Evolutionary conservation across 2,329 filamentous ascomycete genomes (phyloP), one percentile per base, ranked within the genome.

Genomic region (Onygena corvina): DNA sequence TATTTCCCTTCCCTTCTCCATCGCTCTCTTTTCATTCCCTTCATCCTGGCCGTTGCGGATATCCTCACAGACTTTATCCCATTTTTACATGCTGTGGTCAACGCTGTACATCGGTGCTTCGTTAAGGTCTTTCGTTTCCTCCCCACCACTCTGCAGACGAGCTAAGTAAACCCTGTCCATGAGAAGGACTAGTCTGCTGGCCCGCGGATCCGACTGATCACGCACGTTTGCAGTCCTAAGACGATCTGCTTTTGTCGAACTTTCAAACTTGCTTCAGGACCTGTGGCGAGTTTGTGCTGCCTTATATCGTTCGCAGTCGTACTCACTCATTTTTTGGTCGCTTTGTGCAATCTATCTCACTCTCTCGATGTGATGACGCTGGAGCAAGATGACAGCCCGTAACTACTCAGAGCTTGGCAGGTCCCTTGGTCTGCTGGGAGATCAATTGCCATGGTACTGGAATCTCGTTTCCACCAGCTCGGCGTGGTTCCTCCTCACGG

Each of bases 401-500:
- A 42, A 42, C 38, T 42, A 42, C 11, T 42, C 38, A 42, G 30
- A 47, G 33, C 31, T 34, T 16, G 31, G 30, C 18, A 16, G 33
- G 21, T 25, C 46, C n/a, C 30, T 53, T 11, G 51, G 51, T 30
- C 48, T 52, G n/a, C 44, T 53, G 27, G 49, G 48, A 20, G 50
- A 56, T 12, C 49, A 51, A 27, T 25, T 54, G 20, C 52, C 51
- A 25, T 56, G 54, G 54, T 55, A 55, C 35, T 62, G 61, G 59
- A 60, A 54, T 50, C 49, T 59, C 40, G 47, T 62, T 16, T 58
- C 59, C 11, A 53, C 48, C 23, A 48, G 56, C 14, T 61, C 60
- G 9, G 55, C 60, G 20, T 56, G 60, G 53, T 34, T 62, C 12
- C 50, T 61, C 36, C 50, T 65, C 14, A 49, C 59, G 12, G 62